These are phyloP conservation scores for Eragrostis nindensis DNA, from an alignment of 176 grass and related monocot species.

Conservation along the genomic window DNA sequence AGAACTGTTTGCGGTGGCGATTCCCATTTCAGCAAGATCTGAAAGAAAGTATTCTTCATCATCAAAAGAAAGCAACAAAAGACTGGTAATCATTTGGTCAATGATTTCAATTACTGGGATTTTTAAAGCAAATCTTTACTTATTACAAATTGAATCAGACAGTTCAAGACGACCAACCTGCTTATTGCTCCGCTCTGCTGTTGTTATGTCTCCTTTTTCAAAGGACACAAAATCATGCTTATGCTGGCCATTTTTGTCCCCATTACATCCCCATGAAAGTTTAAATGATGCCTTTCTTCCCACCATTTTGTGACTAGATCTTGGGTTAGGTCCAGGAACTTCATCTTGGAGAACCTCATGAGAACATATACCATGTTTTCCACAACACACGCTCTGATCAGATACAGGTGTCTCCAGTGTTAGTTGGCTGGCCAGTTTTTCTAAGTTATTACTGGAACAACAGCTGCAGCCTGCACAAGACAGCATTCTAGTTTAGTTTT, in stretches of 20 bases:
- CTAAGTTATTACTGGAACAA: slow-evolving; percentile 40
- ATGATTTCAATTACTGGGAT: slow-evolving; percentile 1
- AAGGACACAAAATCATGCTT: slow-evolving; percentile 99
- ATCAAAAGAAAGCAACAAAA: slow-evolving; percentile 30
- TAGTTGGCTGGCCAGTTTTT: slow-evolving; percentile 46
- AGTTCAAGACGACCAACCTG: slow-evolving; percentile 60
- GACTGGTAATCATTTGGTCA: neutral
- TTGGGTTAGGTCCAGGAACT: slow-evolving; percentile 59
- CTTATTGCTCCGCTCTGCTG: slow-evolving; percentile 92
- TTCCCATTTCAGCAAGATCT: slow-evolving; percentile 99
- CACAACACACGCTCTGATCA: slow-evolving; percentile 81
- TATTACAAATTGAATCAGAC: slow-evolving; percentile 23
- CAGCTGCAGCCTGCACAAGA: slow-evolving; percentile 47
- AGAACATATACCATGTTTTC: slow-evolving; percentile 96
- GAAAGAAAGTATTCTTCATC: slow-evolving; percentile 40
- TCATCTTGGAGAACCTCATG: slow-evolving; percentile 90
- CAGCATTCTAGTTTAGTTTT: slow-evolving; percentile 40
- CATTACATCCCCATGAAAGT: slow-evolving; percentile 98
- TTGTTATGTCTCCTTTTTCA: slow-evolving; percentile 98
- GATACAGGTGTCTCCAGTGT: slow-evolving; percentile 42
- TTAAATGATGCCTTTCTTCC: slow-evolving; percentile 85
- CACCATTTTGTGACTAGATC: slow-evolving; percentile 64
- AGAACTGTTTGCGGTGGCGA: slow-evolving; percentile 83
- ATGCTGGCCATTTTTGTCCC: slow-evolving; percentile 89
- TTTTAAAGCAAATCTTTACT: neutral